phyloP scores from a whole-genome alignment of 768 basidiomycete species.

The Suillus americanus region DNA sequence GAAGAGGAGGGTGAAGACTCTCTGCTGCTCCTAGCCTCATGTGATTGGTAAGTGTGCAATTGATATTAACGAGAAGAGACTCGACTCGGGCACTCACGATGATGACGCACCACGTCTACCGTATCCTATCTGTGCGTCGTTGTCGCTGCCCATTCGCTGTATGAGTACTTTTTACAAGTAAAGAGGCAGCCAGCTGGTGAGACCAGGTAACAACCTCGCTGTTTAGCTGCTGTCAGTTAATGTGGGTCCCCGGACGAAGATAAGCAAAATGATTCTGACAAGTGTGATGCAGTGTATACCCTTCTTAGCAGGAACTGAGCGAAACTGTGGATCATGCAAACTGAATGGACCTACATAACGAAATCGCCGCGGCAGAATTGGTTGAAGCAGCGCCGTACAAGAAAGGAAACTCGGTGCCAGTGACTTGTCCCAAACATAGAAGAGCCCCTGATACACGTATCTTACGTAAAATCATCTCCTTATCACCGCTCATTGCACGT shows the following conservation, averaged over 20 bases:
- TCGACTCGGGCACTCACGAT: conserved; percentile 28
- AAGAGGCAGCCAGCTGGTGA: neutral
- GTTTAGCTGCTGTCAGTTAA: neutral
- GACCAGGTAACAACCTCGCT: neutral
- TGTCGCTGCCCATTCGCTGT: conserved; percentile 20
- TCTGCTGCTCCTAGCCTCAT: conserved; percentile 49
- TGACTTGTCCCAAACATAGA: neutral
- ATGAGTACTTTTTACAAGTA: neutral
- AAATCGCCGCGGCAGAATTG: neutral
- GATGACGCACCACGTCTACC: conserved; percentile 39
- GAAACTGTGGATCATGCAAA: neutral
- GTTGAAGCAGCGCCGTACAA: neutral
- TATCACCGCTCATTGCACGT: neutral
- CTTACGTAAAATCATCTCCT: neutral
- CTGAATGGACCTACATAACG: neutral
- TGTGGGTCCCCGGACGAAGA: neutral
- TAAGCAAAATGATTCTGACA: neutral
- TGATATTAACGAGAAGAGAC: neutral
- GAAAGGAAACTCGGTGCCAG: neutral
- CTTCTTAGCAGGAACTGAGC: neutral
- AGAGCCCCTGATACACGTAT: neutral
- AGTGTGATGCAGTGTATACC: neutral
- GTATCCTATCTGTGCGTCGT: conserved; percentile 21
- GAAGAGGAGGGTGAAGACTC: conserved; percentile 50
- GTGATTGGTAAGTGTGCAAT: conserved; percentile 8